A percentile compares a stretch with the other conserved stretches of the same genome.
Evolutionary conservation across 2,329 filamentous ascomycete genomes (phyloP).

Genomic region (Cercospora citrullina): DNA sequence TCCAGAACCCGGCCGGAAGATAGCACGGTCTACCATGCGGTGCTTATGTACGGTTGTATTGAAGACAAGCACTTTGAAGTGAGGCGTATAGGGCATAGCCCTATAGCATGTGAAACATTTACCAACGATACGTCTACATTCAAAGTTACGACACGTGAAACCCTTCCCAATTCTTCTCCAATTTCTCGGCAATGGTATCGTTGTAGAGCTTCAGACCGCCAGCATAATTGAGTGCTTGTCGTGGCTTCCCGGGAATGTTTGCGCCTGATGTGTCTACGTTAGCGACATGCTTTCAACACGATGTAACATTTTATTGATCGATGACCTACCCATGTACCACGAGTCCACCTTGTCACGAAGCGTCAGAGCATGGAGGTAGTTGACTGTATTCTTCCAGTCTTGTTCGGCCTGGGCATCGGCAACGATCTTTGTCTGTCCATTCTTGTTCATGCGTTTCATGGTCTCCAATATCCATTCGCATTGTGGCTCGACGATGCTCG

Average conservation of each 20-base stretch:
- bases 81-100: not conserved
- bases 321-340: constrained; percentile 41
- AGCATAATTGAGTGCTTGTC: constrained; percentile 46
- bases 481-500: constrained; percentile 42
- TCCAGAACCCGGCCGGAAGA: not conserved
- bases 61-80: not conserved
- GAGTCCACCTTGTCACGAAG: constrained; percentile 44
- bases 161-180: constrained; percentile 38
- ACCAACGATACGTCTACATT: not conserved
- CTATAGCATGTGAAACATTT: not conserved
- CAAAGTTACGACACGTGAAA: constrained; percentile 19
- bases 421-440: constrained; percentile 44
- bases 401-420: constrained; percentile 45
- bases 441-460: constrained; percentile 41
- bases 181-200: constrained; percentile 40
- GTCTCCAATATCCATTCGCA: constrained; percentile 47
- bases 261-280: constrained; percentile 28
- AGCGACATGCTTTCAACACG: not conserved
- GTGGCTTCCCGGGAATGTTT: constrained; percentile 48
- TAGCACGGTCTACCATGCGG: not conserved
- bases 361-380: constrained; percentile 44
- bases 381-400: constrained; percentile 43
- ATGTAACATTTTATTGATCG: not conserved
- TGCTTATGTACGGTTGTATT: not conserved
- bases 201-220: constrained; percentile 42